Evolutionary conservation across 1,139 yeast genomes (phyloP).

Genomic region (Debaryomyces fabryi): DNA sequence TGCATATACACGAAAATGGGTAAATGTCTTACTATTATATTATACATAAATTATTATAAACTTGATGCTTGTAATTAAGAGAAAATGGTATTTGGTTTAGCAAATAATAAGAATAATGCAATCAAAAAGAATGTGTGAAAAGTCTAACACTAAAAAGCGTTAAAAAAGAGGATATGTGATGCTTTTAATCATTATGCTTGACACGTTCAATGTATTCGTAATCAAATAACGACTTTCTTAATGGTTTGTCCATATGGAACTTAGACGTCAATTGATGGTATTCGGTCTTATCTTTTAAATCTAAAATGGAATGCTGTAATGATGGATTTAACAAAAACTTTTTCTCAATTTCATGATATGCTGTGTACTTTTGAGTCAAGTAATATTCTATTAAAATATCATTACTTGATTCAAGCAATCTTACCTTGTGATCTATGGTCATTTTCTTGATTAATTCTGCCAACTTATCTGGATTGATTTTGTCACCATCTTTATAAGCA

Average conservation of each 20-base stretch:
- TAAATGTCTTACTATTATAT: neutral
- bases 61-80: neutral
- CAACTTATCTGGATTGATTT: slow-evolving; percentile 18
- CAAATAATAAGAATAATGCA: neutral
- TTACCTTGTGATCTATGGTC: slow-evolving; percentile 29
- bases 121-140: neutral
- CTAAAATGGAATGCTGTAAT: slow-evolving; percentile 21
- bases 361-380: slow-evolving; percentile 40
- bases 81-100: neutral
- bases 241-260: slow-evolving; percentile 31
- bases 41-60: neutral
- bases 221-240: slow-evolving; percentile 34
- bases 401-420: slow-evolving; percentile 34
- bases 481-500: slow-evolving; percentile 16
- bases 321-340: slow-evolving; percentile 25
- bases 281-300: slow-evolving; percentile 20
- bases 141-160: neutral
- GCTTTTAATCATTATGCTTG: slow-evolving; percentile 12
- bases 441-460: slow-evolving; percentile 19
- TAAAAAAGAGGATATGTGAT: neutral
- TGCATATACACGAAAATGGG: neutral
- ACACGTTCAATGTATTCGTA: slow-evolving; percentile 29
- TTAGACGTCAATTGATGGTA: slow-evolving; percentile 27
- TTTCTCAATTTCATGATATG: slow-evolving; percentile 39
- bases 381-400: slow-evolving; percentile 45